Base-by-base conservation (phyloP, 2,329 filamentous ascomycete genomes). In the Domatiomyces catenatus region DNA sequence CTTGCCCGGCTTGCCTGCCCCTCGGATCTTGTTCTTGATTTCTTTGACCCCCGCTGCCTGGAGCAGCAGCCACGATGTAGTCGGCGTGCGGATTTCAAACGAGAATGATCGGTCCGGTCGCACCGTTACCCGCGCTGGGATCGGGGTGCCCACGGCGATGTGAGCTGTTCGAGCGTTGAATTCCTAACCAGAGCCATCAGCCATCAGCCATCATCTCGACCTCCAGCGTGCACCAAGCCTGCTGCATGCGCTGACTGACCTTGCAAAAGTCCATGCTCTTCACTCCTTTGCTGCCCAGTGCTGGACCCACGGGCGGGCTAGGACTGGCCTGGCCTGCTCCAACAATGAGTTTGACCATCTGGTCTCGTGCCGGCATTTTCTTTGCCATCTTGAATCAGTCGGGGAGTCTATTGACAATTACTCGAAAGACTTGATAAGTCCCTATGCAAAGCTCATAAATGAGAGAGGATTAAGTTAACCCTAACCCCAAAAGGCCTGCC, bases 241-340 rank as follows among this genome's bases (percentile, higher is more conserved):
- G 32, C 32, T 46, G 36, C 19, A 20, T 52, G n/a, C n/a, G 28
- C 44, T 46, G 42, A 50, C 64, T 51, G 66, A 94, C 90, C 77
- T 96, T 96, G 80, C 92, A 96, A 68, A 96, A 98, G 71, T 98
- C 92, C 83, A 98, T 98, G 52, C 86, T 93, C 75, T 98, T 98
- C 56, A 98, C 85, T 75, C 92, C 92, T 74, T 95, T 96, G 67
- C 83, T 90, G 71, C 92, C 92, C 58, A 98, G 77, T 49, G 92
- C 92, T 52, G 92, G 92, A 74, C 92, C 92, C 62, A 98, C 89
- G 3, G 92, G 92, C 32, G 92, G 92, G 70, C 88, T 93, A 26
- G 92, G 92, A 62, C 83, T 90, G 53, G 92, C 92, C 69, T 95
- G 87, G 22, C 92, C 92, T 51, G 92, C 92, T 62, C 90, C 92